These are phyloP conservation scores for Excoecaria cochinchinensis DNA, from an alignment of 345 rosid species.

Conservation along the genomic window DNA sequence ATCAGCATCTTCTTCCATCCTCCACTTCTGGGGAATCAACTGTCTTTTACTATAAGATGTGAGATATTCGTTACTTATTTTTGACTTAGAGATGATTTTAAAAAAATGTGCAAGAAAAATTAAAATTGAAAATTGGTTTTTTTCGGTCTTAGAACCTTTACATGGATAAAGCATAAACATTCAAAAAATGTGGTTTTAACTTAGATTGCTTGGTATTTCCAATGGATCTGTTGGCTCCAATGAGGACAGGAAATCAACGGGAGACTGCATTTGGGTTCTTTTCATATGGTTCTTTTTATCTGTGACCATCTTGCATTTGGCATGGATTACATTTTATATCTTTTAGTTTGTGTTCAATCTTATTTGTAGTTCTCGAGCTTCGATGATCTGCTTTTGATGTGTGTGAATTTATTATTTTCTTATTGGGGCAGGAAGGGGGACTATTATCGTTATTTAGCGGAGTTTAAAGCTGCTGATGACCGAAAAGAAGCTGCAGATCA, in stretches of 20 bases:
- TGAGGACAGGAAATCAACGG: not conserved
- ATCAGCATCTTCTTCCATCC: conserved; percentile 65
- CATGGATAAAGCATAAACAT: not conserved
- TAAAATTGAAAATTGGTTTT: not conserved
- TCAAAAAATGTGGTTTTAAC: not conserved
- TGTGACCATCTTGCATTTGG: not conserved
- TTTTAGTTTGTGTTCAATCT: not conserved
- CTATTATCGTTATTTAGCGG: conserved; percentile 53
- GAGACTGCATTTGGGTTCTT: not conserved
- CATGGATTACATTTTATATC: not conserved
- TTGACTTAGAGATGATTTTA: not conserved
- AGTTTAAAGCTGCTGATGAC: conserved; percentile 43
- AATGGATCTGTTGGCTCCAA: not conserved
- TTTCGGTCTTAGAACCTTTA: not conserved
- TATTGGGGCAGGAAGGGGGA: conserved; percentile 51
- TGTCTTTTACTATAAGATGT: conserved; percentile 81
- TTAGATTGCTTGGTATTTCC: not conserved
- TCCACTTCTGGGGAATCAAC: conserved; percentile 73
- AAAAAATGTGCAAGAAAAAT: not conserved
- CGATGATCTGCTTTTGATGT: not conserved
- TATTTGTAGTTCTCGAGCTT: not conserved
- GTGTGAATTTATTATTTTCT: conserved; percentile 5
- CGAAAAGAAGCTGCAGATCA: conserved; percentile 57
- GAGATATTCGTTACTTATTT: conserved; percentile 18
- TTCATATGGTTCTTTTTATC: not conserved